A percentile compares a stretch with the other conserved stretches of the same genome.
Conservation (phyloP, 352 stramenopile genomes). For the Aphanomyces invadans region DNA sequence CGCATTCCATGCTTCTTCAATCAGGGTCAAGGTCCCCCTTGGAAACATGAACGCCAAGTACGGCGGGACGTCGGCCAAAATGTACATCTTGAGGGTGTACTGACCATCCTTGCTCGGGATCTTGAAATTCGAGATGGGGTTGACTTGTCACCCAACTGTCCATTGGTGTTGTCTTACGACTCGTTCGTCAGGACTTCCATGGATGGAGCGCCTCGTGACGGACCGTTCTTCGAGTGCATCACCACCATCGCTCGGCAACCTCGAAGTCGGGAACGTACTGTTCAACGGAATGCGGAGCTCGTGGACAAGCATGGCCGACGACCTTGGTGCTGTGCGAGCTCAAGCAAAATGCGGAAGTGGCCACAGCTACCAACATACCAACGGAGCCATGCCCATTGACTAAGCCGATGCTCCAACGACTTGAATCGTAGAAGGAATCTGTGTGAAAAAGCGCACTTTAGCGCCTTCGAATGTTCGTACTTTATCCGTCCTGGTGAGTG, state of each 20-base stretch:
- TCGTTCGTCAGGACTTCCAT: constrained; percentile 25
- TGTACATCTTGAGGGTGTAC: constrained; percentile 27
- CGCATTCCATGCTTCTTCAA: constrained; percentile 27
- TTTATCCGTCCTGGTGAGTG: too few species aligned
- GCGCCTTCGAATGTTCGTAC: too few species aligned
- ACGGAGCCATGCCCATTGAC: too few species aligned
- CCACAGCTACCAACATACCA: too few species aligned
- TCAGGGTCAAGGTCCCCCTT: constrained; percentile 12
- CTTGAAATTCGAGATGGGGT: constrained; percentile 15
- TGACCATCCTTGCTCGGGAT: constrained; percentile 24
- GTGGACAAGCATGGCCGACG: constrained; percentile 5
- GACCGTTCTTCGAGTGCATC: background rate
- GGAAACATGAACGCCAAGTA: constrained; percentile 11
- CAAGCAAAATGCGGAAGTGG: too few species aligned
- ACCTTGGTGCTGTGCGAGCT: too few species aligned
- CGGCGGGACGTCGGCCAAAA: constrained; percentile 11
- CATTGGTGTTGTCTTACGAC: constrained; percentile 26
- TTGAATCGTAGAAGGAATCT: too few species aligned
- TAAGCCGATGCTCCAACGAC: too few species aligned
- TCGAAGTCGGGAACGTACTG: constrained; percentile 23
- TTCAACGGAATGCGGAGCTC: constrained; percentile 25
- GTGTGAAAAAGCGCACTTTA: too few species aligned
- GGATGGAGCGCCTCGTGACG: background rate
- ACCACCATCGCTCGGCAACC: constrained; percentile 23
- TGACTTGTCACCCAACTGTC: constrained; percentile 16